phyloP scores from a whole-genome alignment of 805 yeast genomes.

The Debaryomyces prosopidis region DNA sequence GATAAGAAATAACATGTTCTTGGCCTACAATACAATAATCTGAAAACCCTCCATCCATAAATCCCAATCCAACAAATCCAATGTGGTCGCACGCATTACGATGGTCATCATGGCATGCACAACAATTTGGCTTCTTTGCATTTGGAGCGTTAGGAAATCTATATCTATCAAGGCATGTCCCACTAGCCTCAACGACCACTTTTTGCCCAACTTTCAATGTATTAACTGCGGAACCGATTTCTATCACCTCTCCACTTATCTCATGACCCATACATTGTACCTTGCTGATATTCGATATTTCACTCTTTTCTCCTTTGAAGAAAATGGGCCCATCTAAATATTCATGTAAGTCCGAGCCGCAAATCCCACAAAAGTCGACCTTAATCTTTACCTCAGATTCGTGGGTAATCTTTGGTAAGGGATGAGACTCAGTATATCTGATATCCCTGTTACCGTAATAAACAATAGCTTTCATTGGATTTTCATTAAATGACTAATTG shows the following conservation, averaged over 20 bases:
- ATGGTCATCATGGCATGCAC: conserved; percentile 49
- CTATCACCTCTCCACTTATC: conserved; percentile 59
- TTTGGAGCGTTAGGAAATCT: conserved; percentile 38
- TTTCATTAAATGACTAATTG: too few relatives aligned
- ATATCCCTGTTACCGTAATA: not conserved
- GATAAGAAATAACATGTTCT: conserved; percentile 41
- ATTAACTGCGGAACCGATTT: conserved; percentile 56
- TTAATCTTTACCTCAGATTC: conserved; percentile 46
- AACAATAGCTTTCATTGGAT: not conserved
- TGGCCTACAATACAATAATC: conserved; percentile 46
- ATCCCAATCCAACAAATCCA: conserved; percentile 59
- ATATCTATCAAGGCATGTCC: conserved; percentile 52
- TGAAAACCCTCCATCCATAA: conserved; percentile 55
- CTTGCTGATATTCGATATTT: conserved; percentile 39
- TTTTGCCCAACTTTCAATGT: conserved; percentile 62
- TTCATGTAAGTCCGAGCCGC: conserved; percentile 64
- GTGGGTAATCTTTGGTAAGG: conserved; percentile 14
- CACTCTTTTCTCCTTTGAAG: conserved; percentile 36
- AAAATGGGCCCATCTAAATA: conserved; percentile 60
- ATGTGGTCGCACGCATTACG: conserved; percentile 54
- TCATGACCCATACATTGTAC: conserved; percentile 54
- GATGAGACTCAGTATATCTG: not conserved
- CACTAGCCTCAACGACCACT: conserved; percentile 64
- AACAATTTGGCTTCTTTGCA: conserved; percentile 32
- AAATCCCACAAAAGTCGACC: conserved; percentile 62